Evolutionary conservation across 2,329 filamentous ascomycete species (phyloP).

Genomic region (Clonostachys byssicola): DNA sequence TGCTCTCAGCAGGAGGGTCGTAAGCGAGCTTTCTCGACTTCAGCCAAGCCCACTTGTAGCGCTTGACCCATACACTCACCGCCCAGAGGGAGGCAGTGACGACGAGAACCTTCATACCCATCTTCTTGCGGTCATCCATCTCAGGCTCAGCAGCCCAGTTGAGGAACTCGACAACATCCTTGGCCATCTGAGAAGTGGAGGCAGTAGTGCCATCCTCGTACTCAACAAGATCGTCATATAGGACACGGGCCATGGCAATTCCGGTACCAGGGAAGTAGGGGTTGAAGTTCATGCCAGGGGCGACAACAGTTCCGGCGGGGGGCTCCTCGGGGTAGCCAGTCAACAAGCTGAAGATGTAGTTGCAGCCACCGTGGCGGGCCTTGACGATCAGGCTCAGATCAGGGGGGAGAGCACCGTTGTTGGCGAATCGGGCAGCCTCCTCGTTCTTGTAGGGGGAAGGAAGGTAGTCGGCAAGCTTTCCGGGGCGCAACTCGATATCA

Average conservation of each 20-base stretch:
- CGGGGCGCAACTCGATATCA: constrained; percentile 96
- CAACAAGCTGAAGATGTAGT: constrained; percentile 97
- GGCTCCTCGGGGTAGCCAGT: constrained; percentile 97
- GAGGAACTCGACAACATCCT: constrained; percentile 97
- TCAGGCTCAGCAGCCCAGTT: constrained; percentile 99
- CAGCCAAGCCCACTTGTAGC: constrained; percentile 97
- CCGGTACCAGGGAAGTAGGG: constrained; percentile 99
- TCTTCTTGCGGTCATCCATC: constrained; percentile 99
- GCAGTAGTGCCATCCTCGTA: constrained; percentile 96
- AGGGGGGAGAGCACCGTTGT: constrained; percentile 95
- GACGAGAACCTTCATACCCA: constrained; percentile 94
- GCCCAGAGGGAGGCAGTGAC: constrained; percentile 76
- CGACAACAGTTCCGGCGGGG: constrained; percentile 81
- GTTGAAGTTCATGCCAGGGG: constrained; percentile 97
- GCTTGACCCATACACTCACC: constrained; percentile 94
- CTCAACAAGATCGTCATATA: constrained; percentile 96
- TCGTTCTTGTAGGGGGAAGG: constrained; percentile 97
- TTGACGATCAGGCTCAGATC: constrained; percentile 98
- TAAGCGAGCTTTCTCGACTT: constrained; percentile 95
- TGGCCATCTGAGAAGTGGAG: constrained; percentile 97
- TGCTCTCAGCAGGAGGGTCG: constrained; percentile 63
- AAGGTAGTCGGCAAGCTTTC: constrained; percentile 98
- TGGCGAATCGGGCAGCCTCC: constrained; percentile 94
- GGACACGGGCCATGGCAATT: constrained; percentile 97
- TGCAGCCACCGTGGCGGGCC: constrained; percentile 92